Base-by-base conservation (phyloP, 2,329 filamentous ascomycete genomes). In the Stachybotrys echinatus region DNA sequence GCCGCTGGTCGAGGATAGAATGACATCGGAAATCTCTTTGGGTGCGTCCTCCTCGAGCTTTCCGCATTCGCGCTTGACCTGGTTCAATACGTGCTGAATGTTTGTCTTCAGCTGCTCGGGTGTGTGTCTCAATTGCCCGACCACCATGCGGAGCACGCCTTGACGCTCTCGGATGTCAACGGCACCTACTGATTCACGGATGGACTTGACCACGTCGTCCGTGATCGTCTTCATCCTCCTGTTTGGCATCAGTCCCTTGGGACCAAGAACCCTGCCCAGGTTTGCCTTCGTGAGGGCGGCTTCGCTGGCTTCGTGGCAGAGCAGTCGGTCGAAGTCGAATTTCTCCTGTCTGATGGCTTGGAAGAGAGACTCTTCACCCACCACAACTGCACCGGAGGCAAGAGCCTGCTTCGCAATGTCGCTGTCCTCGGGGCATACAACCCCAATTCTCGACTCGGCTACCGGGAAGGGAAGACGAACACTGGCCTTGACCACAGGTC, bases 241-340 rank as follows among this genome's bases (percentile, higher is more conserved):
- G 66, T 83, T 95, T 6, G 94, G 94, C 94, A 99, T 97, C 63
- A 99, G 70, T 3, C 92, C 92, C 69, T 83, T 85, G 43, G 95
- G 94, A 62, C 94, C 94, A 19, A 99, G 76, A 42, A 96, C 79
- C 56, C 86, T 81, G 55, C 88, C 92, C 55, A 99, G 68, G 1
- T 81, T 83, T 34, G 91, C 87, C 74, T 94, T 92, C 65, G 86
- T 87, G 61, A 99, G 74, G 50, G 88, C 90, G 48, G 80, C 78
- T 58, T 94, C 76, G 58, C 85, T 91, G 59, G 89, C 83, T 47
- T 79, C 77, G 68, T 96, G 92, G 71, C 90, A 95, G 59, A 99
- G 83, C 54, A 91, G 87, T 49, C 89, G 80, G 66, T 97, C 94
- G 66, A 97, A 99, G 22, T 89, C 81, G 55, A 97, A 87, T 38